Evolutionary conservation across 495 filamentous ascomycete genomes (phyloP).

Genomic region (Podospora pseudocomata): DNA sequence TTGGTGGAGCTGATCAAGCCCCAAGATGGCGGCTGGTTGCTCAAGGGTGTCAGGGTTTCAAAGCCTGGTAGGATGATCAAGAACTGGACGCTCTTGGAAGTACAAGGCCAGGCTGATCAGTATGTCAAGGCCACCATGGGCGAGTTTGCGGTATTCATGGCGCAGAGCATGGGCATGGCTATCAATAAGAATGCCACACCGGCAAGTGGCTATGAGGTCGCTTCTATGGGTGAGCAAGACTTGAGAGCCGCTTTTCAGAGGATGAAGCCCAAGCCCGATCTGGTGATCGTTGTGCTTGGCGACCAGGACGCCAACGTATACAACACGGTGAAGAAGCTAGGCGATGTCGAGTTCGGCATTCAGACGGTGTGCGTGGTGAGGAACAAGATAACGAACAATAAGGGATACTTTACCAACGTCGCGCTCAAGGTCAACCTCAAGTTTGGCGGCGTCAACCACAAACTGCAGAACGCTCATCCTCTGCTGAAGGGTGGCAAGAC

Average conservation of each 20-base stretch:
- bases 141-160: conserved; percentile 35
- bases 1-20: conserved; percentile 13
- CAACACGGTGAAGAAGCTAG: conserved; percentile 62
- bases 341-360: conserved; percentile 61
- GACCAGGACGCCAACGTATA: conserved; percentile 53
- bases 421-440: conserved; percentile 85
- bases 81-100: conserved; percentile 34
- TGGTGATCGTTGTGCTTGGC: conserved; percentile 65
- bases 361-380: conserved; percentile 60
- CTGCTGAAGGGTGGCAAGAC: conserved; percentile 57
- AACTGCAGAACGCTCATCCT: conserved; percentile 45
- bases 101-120: neutral
- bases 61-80: conserved; percentile 29
- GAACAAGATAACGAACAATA: conserved; percentile 45
- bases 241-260: conserved; percentile 18
- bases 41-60: conserved; percentile 33
- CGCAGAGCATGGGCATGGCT: conserved; percentile 25
- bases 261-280: conserved; percentile 14
- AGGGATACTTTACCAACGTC: conserved; percentile 66
- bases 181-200: conserved; percentile 22
- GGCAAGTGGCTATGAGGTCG: neutral
- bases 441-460: conserved; percentile 74
- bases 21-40: conserved; percentile 39
- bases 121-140: conserved; percentile 31
- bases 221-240: neutral